These are phyloP conservation scores for Albugo candida DNA, from an alignment of 352 stramenopile genomes.

Conservation along the genomic window DNA sequence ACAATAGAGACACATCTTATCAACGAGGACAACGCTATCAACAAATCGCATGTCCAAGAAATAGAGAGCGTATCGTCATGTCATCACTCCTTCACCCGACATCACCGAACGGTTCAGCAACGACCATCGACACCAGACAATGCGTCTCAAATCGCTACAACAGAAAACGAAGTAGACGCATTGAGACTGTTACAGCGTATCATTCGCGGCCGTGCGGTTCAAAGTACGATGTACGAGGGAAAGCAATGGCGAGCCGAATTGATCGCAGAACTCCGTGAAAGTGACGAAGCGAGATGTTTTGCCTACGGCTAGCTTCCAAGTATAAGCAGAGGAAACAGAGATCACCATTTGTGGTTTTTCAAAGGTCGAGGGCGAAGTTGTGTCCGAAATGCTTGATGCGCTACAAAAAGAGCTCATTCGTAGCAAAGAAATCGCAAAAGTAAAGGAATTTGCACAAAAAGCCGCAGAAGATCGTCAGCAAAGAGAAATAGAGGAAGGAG, in stretches of 20 bases:
- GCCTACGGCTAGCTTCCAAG: no score
- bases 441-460: constrained; percentile 48
- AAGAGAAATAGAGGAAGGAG: constrained; percentile 73
- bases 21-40: constrained; percentile 79
- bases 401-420: constrained; percentile 78
- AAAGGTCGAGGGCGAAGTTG: constrained; percentile 71
- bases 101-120: constrained; percentile 2
- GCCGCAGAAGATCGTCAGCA: constrained; percentile 43
- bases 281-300: constrained; percentile 18
- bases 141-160: constrained; percentile 10
- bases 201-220: constrained; percentile 73
- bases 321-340: constrained; percentile 18
- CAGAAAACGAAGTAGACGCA: constrained; percentile 19
- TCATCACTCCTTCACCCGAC: neutral
- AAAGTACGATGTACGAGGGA: constrained; percentile 89
- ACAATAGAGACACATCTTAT: constrained; percentile 61
- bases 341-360: constrained; percentile 28
- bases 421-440: constrained; percentile 49
- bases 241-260: constrained; percentile 74
- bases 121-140: constrained; percentile 70
- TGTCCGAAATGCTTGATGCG: constrained; percentile 77
- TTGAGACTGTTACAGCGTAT: constrained; percentile 76
- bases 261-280: constrained; percentile 73
- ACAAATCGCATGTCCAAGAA: constrained; percentile 27
- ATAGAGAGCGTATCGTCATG: neutral